These are phyloP conservation scores for Guillardia theta DNA, from an alignment of 78 protist genomes.

Conservation along the genomic window DNA sequence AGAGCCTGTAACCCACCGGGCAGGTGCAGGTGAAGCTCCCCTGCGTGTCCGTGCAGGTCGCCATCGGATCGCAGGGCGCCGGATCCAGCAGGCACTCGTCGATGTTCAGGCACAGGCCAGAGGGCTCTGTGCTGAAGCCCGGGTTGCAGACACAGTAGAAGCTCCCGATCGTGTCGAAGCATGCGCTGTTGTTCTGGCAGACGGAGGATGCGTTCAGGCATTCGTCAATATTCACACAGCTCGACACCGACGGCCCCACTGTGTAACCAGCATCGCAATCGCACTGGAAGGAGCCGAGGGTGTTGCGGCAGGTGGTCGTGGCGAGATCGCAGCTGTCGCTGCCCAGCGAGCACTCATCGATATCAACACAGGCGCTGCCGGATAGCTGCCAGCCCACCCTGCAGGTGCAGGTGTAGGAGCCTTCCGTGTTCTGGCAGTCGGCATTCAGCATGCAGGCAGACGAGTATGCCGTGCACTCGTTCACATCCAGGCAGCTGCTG, in stretches of 20 bases:
- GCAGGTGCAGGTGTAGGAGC: background rate
- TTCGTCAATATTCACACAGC: background rate
- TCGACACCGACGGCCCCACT: background rate
- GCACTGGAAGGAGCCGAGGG: background rate
- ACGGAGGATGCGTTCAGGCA: background rate
- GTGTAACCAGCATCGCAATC: background rate
- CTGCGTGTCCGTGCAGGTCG: conserved; percentile 32
- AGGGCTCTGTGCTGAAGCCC: too few relatives aligned
- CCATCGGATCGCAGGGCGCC: conserved; percentile 35
- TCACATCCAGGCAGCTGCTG: background rate
- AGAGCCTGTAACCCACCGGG: background rate
- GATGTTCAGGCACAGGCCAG: conserved; percentile 20
- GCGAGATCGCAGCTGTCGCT: background rate
- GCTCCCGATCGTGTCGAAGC: background rate
- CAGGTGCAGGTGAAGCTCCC: conserved; percentile 36
- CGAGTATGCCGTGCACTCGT: background rate
- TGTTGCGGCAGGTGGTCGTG: background rate
- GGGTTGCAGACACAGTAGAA: background rate
- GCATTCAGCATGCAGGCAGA: background rate
- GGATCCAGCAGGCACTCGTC: conserved; percentile 33
- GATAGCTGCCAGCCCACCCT: background rate
- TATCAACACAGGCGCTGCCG: background rate
- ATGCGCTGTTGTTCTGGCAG: background rate
- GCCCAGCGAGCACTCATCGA: background rate
- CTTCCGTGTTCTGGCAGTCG: background rate